These are phyloP conservation scores for Neophaeococcomyces aloes DNA, from an alignment of 2,329 filamentous ascomycete genomes.

Conservation along the genomic window DNA sequence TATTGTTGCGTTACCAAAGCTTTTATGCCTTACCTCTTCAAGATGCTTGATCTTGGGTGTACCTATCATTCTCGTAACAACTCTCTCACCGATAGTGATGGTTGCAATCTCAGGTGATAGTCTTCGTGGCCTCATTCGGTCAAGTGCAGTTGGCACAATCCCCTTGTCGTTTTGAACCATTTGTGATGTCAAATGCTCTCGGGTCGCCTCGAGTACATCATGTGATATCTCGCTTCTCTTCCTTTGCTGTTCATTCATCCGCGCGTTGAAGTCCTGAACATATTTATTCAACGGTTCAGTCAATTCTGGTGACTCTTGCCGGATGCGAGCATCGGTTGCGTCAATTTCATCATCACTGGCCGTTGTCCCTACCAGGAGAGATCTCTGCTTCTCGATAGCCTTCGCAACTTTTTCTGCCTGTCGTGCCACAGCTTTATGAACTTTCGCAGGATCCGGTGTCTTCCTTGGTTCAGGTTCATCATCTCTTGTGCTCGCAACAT, in stretches of 20 bases:
- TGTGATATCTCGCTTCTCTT: background rate
- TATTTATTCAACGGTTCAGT: constrained; percentile 17
- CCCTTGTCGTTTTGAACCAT: constrained; percentile 22
- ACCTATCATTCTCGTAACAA: constrained; percentile 55
- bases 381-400: constrained; percentile 5
- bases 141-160: constrained; percentile 50
- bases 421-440: constrained; percentile 3
- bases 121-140: constrained; percentile 55
- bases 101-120: constrained; percentile 56
- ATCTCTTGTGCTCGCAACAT: constrained; percentile 15
- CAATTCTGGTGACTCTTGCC: constrained; percentile 17
- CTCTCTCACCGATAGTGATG: constrained; percentile 62
- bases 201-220: background rate
- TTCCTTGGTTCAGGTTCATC: constrained; percentile 6
- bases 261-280: constrained; percentile 25
- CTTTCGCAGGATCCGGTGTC: constrained; percentile 1
- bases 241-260: constrained; percentile 21
- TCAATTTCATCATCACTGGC: constrained; percentile 12
- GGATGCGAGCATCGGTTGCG: background rate
- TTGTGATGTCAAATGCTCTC: background rate
- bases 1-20: constrained; percentile 9
- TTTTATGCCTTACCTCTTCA: constrained; percentile 1
- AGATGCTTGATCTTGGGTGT: constrained; percentile 23
- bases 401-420: constrained; percentile 10
- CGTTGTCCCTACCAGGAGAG: background rate